Base-by-base conservation (phyloP, 768 basidiomycete genomes). In the Myochromella boudieri region DNA sequence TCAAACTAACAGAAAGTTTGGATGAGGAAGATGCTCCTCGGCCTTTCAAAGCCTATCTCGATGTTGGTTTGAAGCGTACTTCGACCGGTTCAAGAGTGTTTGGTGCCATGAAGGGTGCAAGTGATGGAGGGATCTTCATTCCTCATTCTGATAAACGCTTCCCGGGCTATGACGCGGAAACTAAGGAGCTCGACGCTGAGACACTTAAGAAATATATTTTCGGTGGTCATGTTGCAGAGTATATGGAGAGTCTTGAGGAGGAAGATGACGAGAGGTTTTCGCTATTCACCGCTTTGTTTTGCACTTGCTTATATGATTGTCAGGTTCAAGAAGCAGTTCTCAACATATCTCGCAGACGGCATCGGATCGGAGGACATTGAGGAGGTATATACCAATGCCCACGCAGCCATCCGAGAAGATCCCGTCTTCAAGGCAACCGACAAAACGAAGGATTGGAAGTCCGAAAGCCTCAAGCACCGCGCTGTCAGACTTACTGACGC, bases 231-330 rank as follows among this genome's bases (percentile, higher is more conserved):
- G 87, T 99, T 47, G 92, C 97, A 41, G 97, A 98, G 73, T 99
- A 98, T 80, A 99, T 99, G 97, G 91, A 98, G 75, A 89, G 85
- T 47, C 75, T 98, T 44, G 97, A 99, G 75, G 97, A 99, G 80
- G 97, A 99, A 76, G 97, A 99, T 65, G 97, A 98, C 60, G 95
- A 98, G 74, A 82, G 94, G 84, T 84, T 57, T 52, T 78, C 64
- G 9, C 21, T 14, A 28, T 2, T 9, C n/a, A 21, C 22, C 15
- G n/a, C 4, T 8, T 10, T 4, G 14, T 20, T 41, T 10, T 27
- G 29, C 11, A 32, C 15, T 14, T 7, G 2, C 20, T 28, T 7
- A 49, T 44, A 6, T 21, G 21, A 15, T 6, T 40, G 7, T 25
- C 12, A 92, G 91, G 60, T 95, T 95, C 81, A 97, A 95, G 79